Evolutionary conservation across 768 basidiomycete genomes (phyloP).

Genomic region (Lentinula detonsa): DNA sequence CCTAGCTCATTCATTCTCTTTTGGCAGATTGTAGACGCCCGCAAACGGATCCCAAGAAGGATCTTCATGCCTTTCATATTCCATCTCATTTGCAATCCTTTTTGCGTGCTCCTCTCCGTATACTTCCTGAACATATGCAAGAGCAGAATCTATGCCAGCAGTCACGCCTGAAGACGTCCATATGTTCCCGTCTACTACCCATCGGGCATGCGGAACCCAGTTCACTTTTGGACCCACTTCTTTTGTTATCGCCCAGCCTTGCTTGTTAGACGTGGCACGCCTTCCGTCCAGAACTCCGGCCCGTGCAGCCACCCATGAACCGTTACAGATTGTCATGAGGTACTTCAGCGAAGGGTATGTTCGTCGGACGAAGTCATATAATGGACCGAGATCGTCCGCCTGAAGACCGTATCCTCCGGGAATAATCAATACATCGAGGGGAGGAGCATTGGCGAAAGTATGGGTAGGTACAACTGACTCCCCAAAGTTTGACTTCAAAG

Average conservation of each 20-base stretch:
- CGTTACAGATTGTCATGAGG: conserved; percentile 39
- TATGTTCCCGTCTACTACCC: conserved; percentile 42
- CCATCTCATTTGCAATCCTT: conserved; percentile 24
- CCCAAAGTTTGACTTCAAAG: conserved; percentile 19
- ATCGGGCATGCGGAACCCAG: conserved; percentile 40
- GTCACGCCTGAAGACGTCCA: conserved; percentile 44
- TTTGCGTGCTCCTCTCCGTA: conserved; percentile 28
- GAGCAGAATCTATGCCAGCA: conserved; percentile 34
- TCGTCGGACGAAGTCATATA: conserved; percentile 24
- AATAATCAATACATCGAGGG: conserved; percentile 30
- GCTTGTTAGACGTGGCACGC: conserved; percentile 41
- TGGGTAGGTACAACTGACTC: conserved; percentile 34
- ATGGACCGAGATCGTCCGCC: conserved; percentile 15
- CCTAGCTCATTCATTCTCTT: not conserved
- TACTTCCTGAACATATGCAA: conserved; percentile 29
- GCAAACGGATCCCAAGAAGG: conserved; percentile 34
- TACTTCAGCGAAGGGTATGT: conserved; percentile 31
- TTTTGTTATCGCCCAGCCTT: conserved; percentile 19
- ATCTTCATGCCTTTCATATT: conserved; percentile 32
- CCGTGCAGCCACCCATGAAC: conserved; percentile 29
- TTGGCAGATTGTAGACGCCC: conserved; percentile 11
- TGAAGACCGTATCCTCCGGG: conserved; percentile 24
- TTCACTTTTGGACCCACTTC: conserved; percentile 24
- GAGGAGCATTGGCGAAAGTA: conserved; percentile 26
- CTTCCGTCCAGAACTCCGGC: conserved; percentile 35